phyloP scores from a whole-genome alignment of 805 yeast species.

The Candida pini region DNA sequence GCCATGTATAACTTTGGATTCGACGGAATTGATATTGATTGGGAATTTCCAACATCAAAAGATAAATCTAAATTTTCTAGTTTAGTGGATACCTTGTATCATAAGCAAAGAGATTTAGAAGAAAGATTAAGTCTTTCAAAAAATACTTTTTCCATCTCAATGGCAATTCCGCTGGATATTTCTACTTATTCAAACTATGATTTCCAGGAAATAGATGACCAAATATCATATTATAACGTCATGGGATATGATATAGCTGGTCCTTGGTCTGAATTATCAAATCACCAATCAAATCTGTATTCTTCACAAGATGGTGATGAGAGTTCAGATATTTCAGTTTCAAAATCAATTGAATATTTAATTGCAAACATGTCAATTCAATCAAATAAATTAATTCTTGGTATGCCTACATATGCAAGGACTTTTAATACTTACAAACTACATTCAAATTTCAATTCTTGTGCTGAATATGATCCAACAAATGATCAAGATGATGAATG shows the following conservation, averaged over 20 bases:
- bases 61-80: slow-evolving; percentile 42
- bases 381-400: slow-evolving; percentile 53
- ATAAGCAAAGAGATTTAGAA: slow-evolving; percentile 36
- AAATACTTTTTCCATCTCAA: slow-evolving; percentile 43
- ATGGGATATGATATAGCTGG: slow-evolving; percentile 93
- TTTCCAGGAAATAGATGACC: slow-evolving; percentile 49
- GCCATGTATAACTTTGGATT: slow-evolving; percentile 53
- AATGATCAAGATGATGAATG: slow-evolving; percentile 15
- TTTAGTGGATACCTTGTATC: slow-evolving; percentile 37
- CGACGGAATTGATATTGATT: slow-evolving; percentile 91
- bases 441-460: slow-evolving; percentile 11
- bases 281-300: slow-evolving; percentile 68
- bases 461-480: slow-evolving; percentile 14
- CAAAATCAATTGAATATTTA: slow-evolving; percentile 36
- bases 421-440: slow-evolving; percentile 14
- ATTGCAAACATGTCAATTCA: slow-evolving; percentile 3
- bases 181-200: slow-evolving; percentile 39
- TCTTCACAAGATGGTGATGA: slow-evolving; percentile 15
- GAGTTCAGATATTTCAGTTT: slow-evolving; percentile 33
- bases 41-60: slow-evolving; percentile 73
- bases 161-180: slow-evolving; percentile 71
- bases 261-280: slow-evolving; percentile 57
- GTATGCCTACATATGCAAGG: slow-evolving; percentile 85
- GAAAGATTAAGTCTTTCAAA: slow-evolving; percentile 5
- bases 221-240: slow-evolving; percentile 69